A percentile compares a stretch with the other conserved stretches of the same genome.
phyloP scores from a whole-genome alignment of 257 asterid species.

The Jaltomata sinuosa region DNA sequence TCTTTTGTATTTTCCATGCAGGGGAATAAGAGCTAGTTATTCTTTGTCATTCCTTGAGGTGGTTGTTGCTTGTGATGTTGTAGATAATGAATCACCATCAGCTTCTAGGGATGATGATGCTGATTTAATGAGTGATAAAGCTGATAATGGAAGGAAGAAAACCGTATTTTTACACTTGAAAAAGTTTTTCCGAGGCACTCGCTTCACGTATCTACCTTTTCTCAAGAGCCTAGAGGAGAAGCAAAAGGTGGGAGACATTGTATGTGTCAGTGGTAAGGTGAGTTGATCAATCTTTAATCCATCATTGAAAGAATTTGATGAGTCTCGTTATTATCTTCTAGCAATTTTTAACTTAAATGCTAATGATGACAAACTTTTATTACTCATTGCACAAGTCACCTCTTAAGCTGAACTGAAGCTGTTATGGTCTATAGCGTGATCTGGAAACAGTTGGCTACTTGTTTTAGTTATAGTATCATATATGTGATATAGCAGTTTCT shows the following conservation, averaged over 20 bases:
- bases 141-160: slow-evolving; percentile 28
- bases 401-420: neutral
- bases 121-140: slow-evolving; percentile 28
- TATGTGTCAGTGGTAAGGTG: slow-evolving; percentile 98
- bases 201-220: slow-evolving; percentile 71
- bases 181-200: slow-evolving; percentile 87
- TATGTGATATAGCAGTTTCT: neutral
- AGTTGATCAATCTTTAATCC: slow-evolving; percentile 6
- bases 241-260: slow-evolving; percentile 73
- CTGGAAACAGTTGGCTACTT: neutral
- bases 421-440: neutral
- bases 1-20: slow-evolving; percentile 14
- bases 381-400: neutral
- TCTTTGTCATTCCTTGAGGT: slow-evolving; percentile 86
- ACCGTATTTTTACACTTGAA: slow-evolving; percentile 74
- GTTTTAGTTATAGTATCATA: neutral
- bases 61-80: slow-evolving; percentile 76
- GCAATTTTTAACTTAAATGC: neutral
- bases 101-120: slow-evolving; percentile 8
- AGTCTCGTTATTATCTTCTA: neutral
- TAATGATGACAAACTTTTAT: neutral
- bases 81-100: slow-evolving; percentile 23
- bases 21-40: slow-evolving; percentile 78
- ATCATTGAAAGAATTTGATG: neutral
- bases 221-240: slow-evolving; percentile 76